Evolutionary conservation across 225 moss, liverwort and hornwort species (phyloP).

Genomic region (Bryum argenteum): DNA sequence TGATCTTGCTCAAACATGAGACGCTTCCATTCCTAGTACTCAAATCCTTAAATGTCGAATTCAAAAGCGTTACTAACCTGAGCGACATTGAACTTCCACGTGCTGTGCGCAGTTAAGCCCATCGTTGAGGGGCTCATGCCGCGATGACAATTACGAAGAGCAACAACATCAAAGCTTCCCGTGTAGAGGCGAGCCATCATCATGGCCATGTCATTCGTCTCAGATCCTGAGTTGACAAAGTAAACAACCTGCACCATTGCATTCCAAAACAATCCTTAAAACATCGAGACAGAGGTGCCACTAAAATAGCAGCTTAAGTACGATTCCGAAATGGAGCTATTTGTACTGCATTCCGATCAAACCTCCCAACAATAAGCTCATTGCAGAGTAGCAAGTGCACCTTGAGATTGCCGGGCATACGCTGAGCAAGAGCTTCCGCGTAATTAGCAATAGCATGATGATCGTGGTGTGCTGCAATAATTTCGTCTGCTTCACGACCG

Average conservation of each 20-base stretch:
- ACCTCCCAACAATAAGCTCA: no score
- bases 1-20: not conserved
- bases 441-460: constrained; percentile 91
- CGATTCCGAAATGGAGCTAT: not conserved
- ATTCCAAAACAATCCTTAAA: constrained; percentile 3
- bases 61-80: constrained; percentile 77
- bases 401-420: no score
- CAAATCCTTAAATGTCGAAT: not conserved
- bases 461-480: constrained; percentile 87
- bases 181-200: constrained; percentile 97
- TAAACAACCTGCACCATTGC: constrained; percentile 76
- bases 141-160: constrained; percentile 92
- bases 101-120: constrained; percentile 92
- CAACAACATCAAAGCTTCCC: constrained; percentile 84
- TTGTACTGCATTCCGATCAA: not conserved
- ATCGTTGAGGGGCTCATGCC: constrained; percentile 97
- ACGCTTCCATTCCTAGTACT: not conserved
- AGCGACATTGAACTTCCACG: constrained; percentile 94
- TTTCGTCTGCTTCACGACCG: constrained; percentile 80
- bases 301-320: not conserved
- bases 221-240: constrained; percentile 98
- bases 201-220: constrained; percentile 99
- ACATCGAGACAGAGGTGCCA: constrained; percentile 9
- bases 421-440: no score
- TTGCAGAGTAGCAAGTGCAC: no score